Evolutionary conservation across 768 basidiomycete species (phyloP).

Genomic region (Lactarius quietus): DNA sequence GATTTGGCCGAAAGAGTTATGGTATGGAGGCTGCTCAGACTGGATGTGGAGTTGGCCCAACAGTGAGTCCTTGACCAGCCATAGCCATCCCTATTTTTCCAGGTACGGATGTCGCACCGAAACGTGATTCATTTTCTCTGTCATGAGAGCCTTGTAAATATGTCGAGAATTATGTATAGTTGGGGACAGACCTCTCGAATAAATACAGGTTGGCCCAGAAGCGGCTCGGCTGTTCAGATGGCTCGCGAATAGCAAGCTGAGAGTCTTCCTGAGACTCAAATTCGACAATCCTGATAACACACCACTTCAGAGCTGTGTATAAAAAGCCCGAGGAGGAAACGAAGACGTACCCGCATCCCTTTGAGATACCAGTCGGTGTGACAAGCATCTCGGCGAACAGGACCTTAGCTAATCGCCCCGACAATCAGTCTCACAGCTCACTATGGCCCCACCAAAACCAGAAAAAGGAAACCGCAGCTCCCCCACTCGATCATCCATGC

Average conservation of each 20-base stretch:
- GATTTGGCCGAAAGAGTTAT: constrained; percentile 72
- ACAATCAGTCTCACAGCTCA: constrained; percentile 82
- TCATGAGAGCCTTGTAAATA: constrained; percentile 52
- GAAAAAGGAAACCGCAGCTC: constrained; percentile 30
- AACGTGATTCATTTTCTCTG: constrained; percentile 93
- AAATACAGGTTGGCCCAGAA: constrained; percentile 94
- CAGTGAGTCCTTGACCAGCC: constrained; percentile 84
- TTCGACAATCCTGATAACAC: constrained; percentile 81
- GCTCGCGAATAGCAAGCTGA: constrained; percentile 82
- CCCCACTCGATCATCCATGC: constrained; percentile 7
- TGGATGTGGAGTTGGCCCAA: constrained; percentile 78
- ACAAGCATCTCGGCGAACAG: constrained; percentile 99
- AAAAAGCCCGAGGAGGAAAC: neutral
- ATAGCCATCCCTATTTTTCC: constrained; percentile 96
- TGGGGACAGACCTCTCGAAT: constrained; percentile 78
- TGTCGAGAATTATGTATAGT: constrained; percentile 14
- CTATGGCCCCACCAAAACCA: constrained; percentile 42
- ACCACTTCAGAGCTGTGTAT: constrained; percentile 23
- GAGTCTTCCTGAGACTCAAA: constrained; percentile 87
- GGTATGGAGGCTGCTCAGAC: no score
- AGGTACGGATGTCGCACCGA: constrained; percentile 92
- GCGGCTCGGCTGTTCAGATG: constrained; percentile 82
- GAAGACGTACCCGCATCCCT: constrained; percentile 92
- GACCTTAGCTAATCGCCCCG: constrained; percentile 94
- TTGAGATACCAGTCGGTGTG: constrained; percentile 94